phyloP scores from a whole-genome alignment of 2,329 filamentous ascomycete species.

The Lecanosticta acicola region DNA sequence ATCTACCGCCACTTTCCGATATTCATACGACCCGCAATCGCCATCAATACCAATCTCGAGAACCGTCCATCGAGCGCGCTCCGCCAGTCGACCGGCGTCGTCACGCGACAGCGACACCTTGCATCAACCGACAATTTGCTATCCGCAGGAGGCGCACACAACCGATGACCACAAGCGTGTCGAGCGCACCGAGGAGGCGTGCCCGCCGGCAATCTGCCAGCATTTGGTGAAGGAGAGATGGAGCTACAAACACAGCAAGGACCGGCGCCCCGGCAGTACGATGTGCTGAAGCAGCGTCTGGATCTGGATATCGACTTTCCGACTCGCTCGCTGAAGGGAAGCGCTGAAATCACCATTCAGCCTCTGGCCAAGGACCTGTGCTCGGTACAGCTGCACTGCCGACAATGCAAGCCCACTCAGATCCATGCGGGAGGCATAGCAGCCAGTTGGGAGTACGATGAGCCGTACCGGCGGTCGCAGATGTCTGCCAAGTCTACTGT shows the following conservation, averaged over 20 bases:
- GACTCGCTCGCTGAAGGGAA: slow-evolving; percentile 67
- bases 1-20: background rate
- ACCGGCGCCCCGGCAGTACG: slow-evolving; percentile 40
- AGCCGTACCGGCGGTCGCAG: slow-evolving; percentile 62
- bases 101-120: background rate
- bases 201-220: background rate
- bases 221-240: background rate
- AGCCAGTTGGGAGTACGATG: slow-evolving; percentile 41
- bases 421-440: slow-evolving; percentile 45
- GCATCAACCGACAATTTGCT: background rate
- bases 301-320: slow-evolving; percentile 85
- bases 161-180: background rate
- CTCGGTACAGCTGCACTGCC: slow-evolving; percentile 55
- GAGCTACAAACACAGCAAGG: slow-evolving; percentile 2
- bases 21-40: background rate
- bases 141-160: background rate
- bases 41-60: background rate
- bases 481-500: slow-evolving; percentile 58
- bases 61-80: background rate
- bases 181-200: background rate
- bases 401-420: slow-evolving; percentile 54
- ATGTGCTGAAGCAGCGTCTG: slow-evolving; percentile 76
- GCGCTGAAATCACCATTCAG: slow-evolving; percentile 74
- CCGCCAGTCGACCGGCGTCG: background rate
- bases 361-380: slow-evolving; percentile 53